phyloP scores from a whole-genome alignment of 139 green algal genomes.

The Trebouxia sp. region DNA sequence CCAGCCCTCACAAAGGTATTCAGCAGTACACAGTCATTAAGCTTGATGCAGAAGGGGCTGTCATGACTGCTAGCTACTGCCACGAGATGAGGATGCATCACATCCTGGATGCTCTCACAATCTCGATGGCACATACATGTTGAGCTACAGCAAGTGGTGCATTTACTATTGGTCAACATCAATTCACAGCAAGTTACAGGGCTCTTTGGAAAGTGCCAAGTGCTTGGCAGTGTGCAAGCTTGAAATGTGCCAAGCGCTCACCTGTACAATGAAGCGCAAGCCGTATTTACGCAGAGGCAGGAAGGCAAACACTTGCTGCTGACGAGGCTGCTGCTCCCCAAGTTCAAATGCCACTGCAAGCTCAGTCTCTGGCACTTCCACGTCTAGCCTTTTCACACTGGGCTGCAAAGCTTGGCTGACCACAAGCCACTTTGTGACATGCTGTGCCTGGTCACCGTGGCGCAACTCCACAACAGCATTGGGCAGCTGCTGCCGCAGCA shows the following conservation, averaged over 20 bases:
- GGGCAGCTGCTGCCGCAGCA: background rate
- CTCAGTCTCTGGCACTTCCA: background rate
- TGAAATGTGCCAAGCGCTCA: background rate
- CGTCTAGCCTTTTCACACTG: background rate
- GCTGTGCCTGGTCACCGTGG: background rate
- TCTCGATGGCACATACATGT: no score
- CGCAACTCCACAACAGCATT: conserved; percentile 7
- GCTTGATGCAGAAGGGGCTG: no score
- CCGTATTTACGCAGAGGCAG: conserved; percentile 22
- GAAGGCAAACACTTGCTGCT: conserved; percentile 23
- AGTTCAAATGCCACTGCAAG: conserved; percentile 3
- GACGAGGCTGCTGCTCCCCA: background rate
- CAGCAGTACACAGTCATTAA: no score
- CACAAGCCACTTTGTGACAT: background rate
- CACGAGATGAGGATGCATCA: no score
- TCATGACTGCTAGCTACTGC: no score
- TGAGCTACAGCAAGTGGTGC: no score
- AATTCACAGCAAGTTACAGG: no score
- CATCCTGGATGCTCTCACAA: no score
- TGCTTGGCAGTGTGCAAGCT: no score
- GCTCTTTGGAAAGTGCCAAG: no score
- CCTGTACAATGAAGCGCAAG: conserved; percentile 9
- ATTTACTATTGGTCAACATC: no score
- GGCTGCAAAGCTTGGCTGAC: background rate
- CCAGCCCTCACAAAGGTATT: no score